These are phyloP conservation scores for Scenedesmus sp. DNA, from an alignment of 163 green algal genomes.

Conservation along the genomic window DNA sequence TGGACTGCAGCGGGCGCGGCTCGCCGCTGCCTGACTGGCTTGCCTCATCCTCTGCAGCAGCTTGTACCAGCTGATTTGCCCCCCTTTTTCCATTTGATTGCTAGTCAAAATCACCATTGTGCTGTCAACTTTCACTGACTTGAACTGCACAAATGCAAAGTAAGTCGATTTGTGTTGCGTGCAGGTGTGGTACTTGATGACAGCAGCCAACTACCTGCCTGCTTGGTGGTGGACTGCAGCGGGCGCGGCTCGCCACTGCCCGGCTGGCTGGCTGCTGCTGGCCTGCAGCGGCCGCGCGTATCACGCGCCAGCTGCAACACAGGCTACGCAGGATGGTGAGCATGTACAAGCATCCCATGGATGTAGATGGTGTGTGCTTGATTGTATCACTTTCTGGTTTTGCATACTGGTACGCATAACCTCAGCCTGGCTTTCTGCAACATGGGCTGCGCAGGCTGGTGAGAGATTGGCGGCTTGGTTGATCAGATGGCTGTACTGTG, in stretches of 20 bases:
- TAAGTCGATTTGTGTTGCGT: too few relatives aligned
- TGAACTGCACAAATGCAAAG: too few relatives aligned
- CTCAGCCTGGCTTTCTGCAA: background rate
- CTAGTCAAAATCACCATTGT: too few relatives aligned
- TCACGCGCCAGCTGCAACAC: too few relatives aligned
- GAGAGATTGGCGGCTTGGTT: too few relatives aligned
- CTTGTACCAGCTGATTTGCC: too few relatives aligned
- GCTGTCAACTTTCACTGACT: too few relatives aligned
- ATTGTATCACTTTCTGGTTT: background rate
- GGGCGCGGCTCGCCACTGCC: background rate
- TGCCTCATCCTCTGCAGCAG: background rate
- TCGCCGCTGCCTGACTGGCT: background rate
- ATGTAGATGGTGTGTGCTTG: background rate
- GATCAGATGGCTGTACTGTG: too few relatives aligned
- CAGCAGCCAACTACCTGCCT: background rate
- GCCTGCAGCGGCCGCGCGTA: background rate
- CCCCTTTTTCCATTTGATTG: too few relatives aligned
- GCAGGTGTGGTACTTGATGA: background rate
- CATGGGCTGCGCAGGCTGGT: too few relatives aligned
- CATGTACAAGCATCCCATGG: too few relatives aligned
- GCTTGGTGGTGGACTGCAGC: background rate
- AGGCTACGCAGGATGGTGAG: background rate
- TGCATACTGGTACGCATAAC: background rate
- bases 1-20: background rate
- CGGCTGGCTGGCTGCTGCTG: slow-evolving; percentile 3